Percentiles rank a stretch among this genome's conserved stretches.
Evolutionary conservation across 2,329 filamentous ascomycete genomes (phyloP).

Genomic region (Epichloe sylvatica): DNA sequence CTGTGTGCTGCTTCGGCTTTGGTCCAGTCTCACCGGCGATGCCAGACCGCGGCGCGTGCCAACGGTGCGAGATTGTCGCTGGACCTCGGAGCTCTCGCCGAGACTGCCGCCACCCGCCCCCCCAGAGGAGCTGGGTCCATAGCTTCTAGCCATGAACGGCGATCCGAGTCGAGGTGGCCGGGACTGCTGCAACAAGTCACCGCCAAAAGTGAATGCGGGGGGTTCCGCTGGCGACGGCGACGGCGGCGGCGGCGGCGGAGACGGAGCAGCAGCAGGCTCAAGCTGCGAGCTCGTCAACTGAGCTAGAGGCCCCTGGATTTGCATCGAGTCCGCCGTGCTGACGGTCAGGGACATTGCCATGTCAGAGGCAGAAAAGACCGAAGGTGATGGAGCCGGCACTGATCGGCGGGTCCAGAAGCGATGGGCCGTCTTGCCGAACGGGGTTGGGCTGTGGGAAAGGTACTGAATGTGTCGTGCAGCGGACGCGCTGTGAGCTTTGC

Average conservation of each 20-base stretch:
- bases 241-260: neutral
- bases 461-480: slow-evolving; percentile 30
- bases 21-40: slow-evolving; percentile 37
- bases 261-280: neutral
- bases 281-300: slow-evolving; percentile 36
- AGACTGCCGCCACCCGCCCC: slow-evolving; percentile 20
- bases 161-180: slow-evolving; percentile 31
- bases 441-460: slow-evolving; percentile 40
- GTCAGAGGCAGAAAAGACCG: slow-evolving; percentile 44
- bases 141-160: slow-evolving; percentile 43
- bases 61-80: slow-evolving; percentile 34
- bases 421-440: slow-evolving; percentile 37
- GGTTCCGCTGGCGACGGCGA: slow-evolving; percentile 5
- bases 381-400: slow-evolving; percentile 30
- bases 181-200: slow-evolving; percentile 9
- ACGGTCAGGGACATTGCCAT: slow-evolving; percentile 49
- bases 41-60: slow-evolving; percentile 36
- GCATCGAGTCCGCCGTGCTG: slow-evolving; percentile 52
- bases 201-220: slow-evolving; percentile 3
- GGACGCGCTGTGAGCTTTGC: slow-evolving; percentile 38
- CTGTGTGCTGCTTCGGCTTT: slow-evolving; percentile 36
- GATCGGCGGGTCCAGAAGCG: slow-evolving; percentile 36
- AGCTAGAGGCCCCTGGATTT: slow-evolving; percentile 45
- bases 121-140: slow-evolving; percentile 42
- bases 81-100: slow-evolving; percentile 17